Base-by-base conservation (phyloP, 805 yeast species). In the Teunomyces funiuensis region DNA sequence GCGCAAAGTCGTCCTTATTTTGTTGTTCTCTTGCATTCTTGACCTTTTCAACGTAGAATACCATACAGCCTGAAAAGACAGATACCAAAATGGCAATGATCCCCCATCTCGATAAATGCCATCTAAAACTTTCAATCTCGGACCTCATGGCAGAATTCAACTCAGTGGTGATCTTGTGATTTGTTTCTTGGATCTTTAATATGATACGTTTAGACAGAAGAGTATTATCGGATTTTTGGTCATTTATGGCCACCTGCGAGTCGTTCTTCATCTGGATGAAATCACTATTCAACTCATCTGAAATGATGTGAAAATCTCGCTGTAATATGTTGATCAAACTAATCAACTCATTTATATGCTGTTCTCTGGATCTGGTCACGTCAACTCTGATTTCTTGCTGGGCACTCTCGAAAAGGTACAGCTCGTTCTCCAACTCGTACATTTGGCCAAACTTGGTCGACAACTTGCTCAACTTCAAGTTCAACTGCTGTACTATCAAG, bases 31-130 rank as follows among this genome's bases (percentile, higher is more conserved):
- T 55, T 14, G 50, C 50, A 9, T 49, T 44, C 36, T 56, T 60
- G 14, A 50, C 49, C 48, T 58, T 57, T 45, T 57, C 60, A 17
- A 82, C 78, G 50, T 80, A 76, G 61, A 86, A 73, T 4, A 82
- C 71, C 16, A 67, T 58, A 47, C 71, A 68, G 2, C 68, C 71
- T 17, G 80, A 71, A 41, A 80, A 76, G 1, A 86, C 86, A 47
- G 84, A 72, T 1, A 82, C 69, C 16, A 85, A 62, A 25, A 89
- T 82, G 2, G 93, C 87, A 33, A 86, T 71, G 25, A 93, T 68
- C 7, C 97, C 97, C 59, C 93, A 78, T 42, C 97, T 73, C 1
- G 97, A 89, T 33, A 91, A 80, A 55, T 88, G 88, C 99, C 99
- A 91, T 53, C 98, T 74, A 46, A 91, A 72, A 44, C 83, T 80